A percentile compares a stretch with the other conserved stretches of the same genome.
phyloP scores from a whole-genome alignment of 179 eudicot species.

The Silene vulgaris region DNA sequence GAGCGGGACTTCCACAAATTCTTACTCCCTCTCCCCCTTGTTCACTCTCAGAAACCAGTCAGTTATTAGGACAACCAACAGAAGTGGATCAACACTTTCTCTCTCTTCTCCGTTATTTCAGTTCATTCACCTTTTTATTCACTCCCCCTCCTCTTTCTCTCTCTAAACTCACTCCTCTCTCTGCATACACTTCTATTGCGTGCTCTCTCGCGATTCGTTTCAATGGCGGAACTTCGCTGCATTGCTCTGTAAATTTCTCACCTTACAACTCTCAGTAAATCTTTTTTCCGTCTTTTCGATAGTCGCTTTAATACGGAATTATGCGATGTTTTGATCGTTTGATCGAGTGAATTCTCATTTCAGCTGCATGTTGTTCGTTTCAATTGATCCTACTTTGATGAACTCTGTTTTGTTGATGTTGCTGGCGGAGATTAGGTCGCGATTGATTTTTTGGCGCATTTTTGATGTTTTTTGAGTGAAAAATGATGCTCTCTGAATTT shows the following conservation, averaged over 20 bases:
- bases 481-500: neutral
- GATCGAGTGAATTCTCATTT: neutral
- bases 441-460: neutral
- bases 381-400: neutral
- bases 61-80: constrained; percentile 8
- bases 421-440: neutral
- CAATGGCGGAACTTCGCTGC: neutral
- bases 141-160: neutral
- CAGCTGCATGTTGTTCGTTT: neutral
- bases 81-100: constrained; percentile 1
- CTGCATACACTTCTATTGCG: too few relatives aligned
- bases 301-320: neutral
- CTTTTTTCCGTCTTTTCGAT: neutral
- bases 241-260: neutral
- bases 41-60: neutral
- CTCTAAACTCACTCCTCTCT: neutral
- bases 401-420: neutral
- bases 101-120: constrained; percentile 16
- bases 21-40: neutral
- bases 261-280: neutral
- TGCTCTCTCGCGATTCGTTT: too few relatives aligned
- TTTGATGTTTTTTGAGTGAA: neutral
- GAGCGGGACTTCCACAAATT: constrained; percentile 13
- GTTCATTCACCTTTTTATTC: neutral
- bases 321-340: neutral